Evolutionary conservation across 306 rosid species (phyloP).

Genomic region (Rosa multiflora): DNA sequence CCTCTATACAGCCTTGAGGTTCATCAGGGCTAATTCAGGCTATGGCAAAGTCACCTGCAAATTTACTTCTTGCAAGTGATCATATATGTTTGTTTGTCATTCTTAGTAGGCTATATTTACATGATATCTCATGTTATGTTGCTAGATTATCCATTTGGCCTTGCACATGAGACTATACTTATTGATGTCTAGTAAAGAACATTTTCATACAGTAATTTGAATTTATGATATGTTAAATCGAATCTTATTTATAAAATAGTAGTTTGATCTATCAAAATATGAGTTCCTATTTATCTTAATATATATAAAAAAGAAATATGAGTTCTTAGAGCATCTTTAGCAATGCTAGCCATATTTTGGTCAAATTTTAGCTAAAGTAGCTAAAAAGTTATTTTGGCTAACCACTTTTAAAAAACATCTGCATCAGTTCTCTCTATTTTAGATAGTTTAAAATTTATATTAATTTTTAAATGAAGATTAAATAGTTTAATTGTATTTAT

Average conservation of each 20-base stretch:
- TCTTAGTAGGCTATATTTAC: background rate
- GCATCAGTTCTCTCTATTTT: no score
- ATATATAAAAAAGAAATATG: no score
- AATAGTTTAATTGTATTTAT: no score
- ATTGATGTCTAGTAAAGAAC: background rate
- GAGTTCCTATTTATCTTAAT: no score
- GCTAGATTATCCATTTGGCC: background rate
- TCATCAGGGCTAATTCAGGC: slow-evolving; percentile 77
- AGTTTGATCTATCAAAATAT: background rate
- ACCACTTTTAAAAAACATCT: no score
- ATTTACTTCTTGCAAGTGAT: slow-evolving; percentile 61
- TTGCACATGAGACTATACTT: background rate
- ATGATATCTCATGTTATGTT: background rate
- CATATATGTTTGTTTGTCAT: background rate
- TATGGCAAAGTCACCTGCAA: slow-evolving; percentile 61
- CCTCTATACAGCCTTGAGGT: slow-evolving; percentile 61
- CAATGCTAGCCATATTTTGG: no score
- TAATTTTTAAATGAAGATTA: no score
- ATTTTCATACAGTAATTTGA: background rate
- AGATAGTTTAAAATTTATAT: no score
- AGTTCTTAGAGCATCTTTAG: no score
- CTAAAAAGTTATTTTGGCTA: no score
- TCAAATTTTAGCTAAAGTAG: no score
- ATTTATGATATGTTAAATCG: background rate
- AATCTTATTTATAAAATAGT: background rate